Evolutionary conservation across 139 green algal genomes (phyloP), one percentile per base, ranked within the genome.

Genomic region (Chlamydomonas eustigma): DNA sequence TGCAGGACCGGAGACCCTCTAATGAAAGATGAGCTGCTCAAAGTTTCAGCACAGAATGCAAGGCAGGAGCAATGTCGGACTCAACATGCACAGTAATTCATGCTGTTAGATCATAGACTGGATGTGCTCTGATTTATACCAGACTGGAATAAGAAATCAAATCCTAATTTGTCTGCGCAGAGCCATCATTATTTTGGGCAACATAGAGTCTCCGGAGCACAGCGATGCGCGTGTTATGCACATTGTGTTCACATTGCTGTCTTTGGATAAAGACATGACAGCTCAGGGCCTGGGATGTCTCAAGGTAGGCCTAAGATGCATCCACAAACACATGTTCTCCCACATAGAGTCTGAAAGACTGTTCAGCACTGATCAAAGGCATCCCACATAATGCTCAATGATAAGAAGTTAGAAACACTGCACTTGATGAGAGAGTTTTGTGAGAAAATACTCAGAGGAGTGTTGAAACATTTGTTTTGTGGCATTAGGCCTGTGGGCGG

Each of bases 151-250:
- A n/a, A n/a, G n/a, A n/a, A n/a, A n/a, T n/a, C n/a, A n/a, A n/a
- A n/a, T n/a, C n/a, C n/a, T n/a, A n/a, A n/a, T n/a, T n/a, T n/a
- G n/a, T n/a, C n/a, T n/a, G n/a, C n/a, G n/a, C 52, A 68, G 52
- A 4, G 12, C 52, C 52, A 68, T 68, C 18, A 68, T 68, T 28
- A 68, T 68, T 28, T 28, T 68, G 4, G 52, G n/a, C 52, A 68
- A 31, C 22, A 28, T 37, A 5, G 12, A 25, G 12, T 8, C 8
- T 28, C 12, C 52, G 8, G 52, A 68, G 52, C 52, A 68, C 8
- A 68, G 52, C 52, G 52, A 68, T 68, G 52, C 52, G 4, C 12
- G 4, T 5, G 12, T 68, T 25, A 68, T 68, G 12, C 8, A 31
- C 12, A 28, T 68, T 8, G 52, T 68, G 6, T 28, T 68, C 12